Conservation (phyloP, 2,329 filamentous ascomycete species). For the Chaetomium olivaceum region DNA sequence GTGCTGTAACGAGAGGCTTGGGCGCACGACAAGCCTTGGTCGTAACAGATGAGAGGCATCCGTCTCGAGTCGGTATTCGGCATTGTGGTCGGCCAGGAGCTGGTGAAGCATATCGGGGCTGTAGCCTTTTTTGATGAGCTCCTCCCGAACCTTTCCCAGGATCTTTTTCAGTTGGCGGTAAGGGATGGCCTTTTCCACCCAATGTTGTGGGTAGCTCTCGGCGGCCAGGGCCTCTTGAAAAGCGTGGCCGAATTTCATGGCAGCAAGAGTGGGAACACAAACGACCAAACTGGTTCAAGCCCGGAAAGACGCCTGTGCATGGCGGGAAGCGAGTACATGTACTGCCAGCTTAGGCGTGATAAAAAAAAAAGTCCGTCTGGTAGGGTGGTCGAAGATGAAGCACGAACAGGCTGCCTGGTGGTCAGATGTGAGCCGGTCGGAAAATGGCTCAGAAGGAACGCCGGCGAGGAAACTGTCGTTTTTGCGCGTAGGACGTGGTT, state of each 20-base stretch:
- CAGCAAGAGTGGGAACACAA: conserved; percentile 21
- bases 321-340: conserved; percentile 23
- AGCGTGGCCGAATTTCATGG: conserved; percentile 85
- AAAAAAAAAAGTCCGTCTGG: not conserved
- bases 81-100: conserved; percentile 56
- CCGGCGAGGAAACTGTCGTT: not conserved
- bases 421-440: not conserved
- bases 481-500: not conserved
- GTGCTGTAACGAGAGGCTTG: conserved; percentile 38
- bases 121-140: conserved; percentile 70
- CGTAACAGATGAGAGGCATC: conserved; percentile 27
- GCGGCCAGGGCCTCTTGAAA: conserved; percentile 69
- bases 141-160: conserved; percentile 74
- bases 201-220: conserved; percentile 71
- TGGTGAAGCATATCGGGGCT: conserved; percentile 68
- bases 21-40: conserved; percentile 35
- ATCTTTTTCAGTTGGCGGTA: conserved; percentile 87
- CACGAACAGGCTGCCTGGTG: not conserved
- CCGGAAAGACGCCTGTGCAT: conserved; percentile 28
- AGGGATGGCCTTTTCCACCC: conserved; percentile 74
- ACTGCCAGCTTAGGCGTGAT: conserved; percentile 9
- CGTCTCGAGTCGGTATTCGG: conserved; percentile 37
- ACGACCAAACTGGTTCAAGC: conserved; percentile 24
- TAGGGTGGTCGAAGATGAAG: not conserved
- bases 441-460: conserved; percentile 11